phyloP scores from a whole-genome alignment of 2,329 filamentous ascomycete genomes.

The Aspergillus tanneri region DNA sequence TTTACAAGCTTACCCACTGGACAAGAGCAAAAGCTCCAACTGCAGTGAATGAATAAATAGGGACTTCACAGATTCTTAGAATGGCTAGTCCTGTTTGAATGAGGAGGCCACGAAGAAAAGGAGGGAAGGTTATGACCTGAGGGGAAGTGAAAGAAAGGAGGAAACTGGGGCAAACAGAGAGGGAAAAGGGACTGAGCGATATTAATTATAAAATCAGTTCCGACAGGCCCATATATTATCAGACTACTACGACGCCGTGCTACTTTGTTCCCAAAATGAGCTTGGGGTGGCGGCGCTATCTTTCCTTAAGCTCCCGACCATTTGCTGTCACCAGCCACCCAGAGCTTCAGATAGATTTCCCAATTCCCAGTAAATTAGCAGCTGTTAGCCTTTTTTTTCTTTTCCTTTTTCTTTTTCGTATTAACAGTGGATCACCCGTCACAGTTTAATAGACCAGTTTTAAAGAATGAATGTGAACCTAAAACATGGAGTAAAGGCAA shows the following conservation, averaged over 20 bases:
- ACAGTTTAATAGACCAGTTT: too few species aligned
- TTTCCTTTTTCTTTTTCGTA: too few species aligned
- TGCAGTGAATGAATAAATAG: not conserved
- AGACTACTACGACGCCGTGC: slow-evolving; percentile 15
- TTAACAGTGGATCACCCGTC: too few species aligned
- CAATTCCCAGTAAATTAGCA: slow-evolving; percentile 6
- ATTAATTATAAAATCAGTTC: not conserved
- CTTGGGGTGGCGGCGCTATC: slow-evolving; percentile 25
- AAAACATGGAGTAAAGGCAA: too few species aligned
- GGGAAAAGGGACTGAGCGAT: slow-evolving; percentile 1
- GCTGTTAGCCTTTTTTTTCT: not conserved
- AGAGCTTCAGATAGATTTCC: slow-evolving; percentile 7
- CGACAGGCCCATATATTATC: slow-evolving; percentile 19
- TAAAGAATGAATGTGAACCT: too few species aligned
- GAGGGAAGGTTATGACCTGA: slow-evolving; percentile 2
- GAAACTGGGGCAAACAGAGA: not conserved
- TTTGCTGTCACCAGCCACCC: slow-evolving; percentile 4
- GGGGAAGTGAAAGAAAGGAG: not conserved
- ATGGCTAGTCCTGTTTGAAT: not conserved
- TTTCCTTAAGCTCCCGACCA: slow-evolving; percentile 17
- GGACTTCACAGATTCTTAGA: not conserved
- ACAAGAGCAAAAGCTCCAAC: not conserved
- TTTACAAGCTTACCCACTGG: not conserved
- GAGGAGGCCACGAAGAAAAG: slow-evolving; percentile 4
- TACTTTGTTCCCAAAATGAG: slow-evolving; percentile 15